A percentile compares a stretch with the other conserved stretches of the same genome.
phyloP scores from a whole-genome alignment of 805 yeast genomes.

The Suhomyces kilbournensis region DNA sequence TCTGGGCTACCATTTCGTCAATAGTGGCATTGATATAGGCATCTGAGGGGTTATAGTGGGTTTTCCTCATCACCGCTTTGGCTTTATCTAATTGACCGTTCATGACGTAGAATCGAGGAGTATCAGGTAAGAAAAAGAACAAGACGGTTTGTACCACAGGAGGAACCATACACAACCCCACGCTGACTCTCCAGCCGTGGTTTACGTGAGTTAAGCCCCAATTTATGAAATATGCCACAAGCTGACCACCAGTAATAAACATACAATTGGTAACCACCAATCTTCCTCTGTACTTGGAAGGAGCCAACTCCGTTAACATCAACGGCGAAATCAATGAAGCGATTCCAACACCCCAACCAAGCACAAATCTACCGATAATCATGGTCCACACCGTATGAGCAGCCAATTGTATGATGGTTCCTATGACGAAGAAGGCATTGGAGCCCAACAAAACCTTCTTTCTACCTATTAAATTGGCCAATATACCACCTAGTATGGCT shows the following conservation, averaged over 20 bases:
- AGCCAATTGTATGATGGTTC: conserved; percentile 81
- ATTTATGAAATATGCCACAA: conserved; percentile 90
- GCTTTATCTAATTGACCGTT: conserved; percentile 67
- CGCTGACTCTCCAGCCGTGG: conserved; percentile 92
- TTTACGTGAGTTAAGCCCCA: conserved; percentile 72
- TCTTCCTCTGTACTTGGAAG: conserved; percentile 87
- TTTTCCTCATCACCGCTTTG: conserved; percentile 56
- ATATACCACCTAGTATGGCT: conserved; percentile 71
- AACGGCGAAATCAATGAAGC: conserved; percentile 95
- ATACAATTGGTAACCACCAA: conserved; percentile 83
- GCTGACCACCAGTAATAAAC: conserved; percentile 93
- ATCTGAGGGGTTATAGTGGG: conserved; percentile 62
- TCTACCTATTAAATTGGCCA: conserved; percentile 83
- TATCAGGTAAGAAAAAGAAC: conserved; percentile 87
- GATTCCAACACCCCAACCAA: conserved; percentile 96
- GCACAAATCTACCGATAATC: conserved; percentile 86
- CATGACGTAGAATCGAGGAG: conserved; percentile 86
- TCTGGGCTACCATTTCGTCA: conserved; percentile 54
- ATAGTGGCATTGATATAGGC: conserved; percentile 65
- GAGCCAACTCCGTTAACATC: conserved; percentile 89
- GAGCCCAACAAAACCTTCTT: conserved; percentile 81
- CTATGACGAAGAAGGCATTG: conserved; percentile 75
- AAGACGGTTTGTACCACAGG: conserved; percentile 72
- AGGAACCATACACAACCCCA: conserved; percentile 88
- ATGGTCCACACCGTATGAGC: conserved; percentile 83